Conservation (phyloP, 768 basidiomycete species). For the Boletellus emodensis region DNA sequence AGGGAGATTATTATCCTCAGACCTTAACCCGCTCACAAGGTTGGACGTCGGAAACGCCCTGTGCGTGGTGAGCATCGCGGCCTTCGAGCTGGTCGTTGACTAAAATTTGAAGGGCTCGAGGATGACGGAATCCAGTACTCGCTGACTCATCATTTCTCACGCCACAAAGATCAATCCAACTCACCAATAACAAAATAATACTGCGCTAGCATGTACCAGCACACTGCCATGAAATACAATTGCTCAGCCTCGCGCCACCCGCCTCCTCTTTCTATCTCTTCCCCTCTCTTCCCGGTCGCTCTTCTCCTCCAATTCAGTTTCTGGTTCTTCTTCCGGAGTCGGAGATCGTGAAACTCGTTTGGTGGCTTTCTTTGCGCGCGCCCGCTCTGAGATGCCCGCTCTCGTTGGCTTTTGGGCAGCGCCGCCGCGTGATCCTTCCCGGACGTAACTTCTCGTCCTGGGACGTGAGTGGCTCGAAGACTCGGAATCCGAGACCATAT, state of each 20-base stretch:
- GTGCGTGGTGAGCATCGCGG: constrained; percentile 56
- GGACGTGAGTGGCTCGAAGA: constrained; percentile 15
- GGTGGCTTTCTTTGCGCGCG: not conserved
- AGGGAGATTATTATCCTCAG: constrained; percentile 68
- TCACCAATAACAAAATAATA: not conserved
- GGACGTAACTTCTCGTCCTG: constrained; percentile 22
- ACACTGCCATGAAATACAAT: not conserved
- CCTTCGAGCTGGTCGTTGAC: constrained; percentile 47
- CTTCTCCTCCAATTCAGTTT: constrained; percentile 1
- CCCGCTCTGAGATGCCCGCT: constrained; percentile 2
- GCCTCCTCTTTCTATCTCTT: constrained; percentile 29
- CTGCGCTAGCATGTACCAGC: not conserved
- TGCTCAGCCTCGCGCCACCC: constrained; percentile 14
- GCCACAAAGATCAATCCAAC: not conserved
- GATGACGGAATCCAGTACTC: no score
- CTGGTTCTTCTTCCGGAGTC: constrained; percentile 10
- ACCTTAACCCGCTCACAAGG: constrained; percentile 78
- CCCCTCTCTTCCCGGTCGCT: constrained; percentile 18
- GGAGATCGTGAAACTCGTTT: not conserved
- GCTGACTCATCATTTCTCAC: not conserved
- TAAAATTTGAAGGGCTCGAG: no score
- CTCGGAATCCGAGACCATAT: constrained; percentile 22
- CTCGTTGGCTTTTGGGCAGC: constrained; percentile 7
- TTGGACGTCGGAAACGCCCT: constrained; percentile 31
- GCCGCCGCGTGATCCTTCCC: constrained; percentile 21